Evolutionary conservation across 164 flowering plant species (phyloP).

Genomic region (Vitis rotundifolia): DNA sequence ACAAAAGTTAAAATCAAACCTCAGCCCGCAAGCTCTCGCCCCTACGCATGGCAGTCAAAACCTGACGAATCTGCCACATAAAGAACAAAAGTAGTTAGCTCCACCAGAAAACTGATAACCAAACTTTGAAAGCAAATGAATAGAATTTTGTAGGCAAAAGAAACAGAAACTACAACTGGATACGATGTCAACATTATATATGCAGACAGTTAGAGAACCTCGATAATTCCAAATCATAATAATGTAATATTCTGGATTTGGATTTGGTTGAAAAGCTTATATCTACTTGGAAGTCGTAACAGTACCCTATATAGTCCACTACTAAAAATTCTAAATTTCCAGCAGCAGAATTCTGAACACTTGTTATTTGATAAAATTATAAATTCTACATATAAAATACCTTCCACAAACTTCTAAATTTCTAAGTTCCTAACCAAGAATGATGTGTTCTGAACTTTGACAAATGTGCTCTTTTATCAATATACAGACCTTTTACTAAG

Average conservation of each 20-base stretch:
- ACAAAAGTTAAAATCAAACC: slow-evolving; percentile 34
- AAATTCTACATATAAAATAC: too few species aligned
- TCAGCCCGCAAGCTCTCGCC: slow-evolving; percentile 44
- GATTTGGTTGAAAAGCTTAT: not conserved
- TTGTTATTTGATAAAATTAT: too few species aligned
- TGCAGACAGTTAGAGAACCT: not conserved
- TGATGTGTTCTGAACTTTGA: too few species aligned
- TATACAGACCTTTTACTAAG: too few species aligned
- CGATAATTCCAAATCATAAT: not conserved
- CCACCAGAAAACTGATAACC: not conserved
- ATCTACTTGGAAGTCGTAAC: too few species aligned
- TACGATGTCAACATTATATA: not conserved
- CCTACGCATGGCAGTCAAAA: slow-evolving; percentile 53
- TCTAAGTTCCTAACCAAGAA: too few species aligned
- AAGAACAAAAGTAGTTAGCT: not conserved
- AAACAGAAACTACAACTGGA: not conserved
- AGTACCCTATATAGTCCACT: too few species aligned
- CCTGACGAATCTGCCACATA: slow-evolving; percentile 53
- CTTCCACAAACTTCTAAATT: too few species aligned
- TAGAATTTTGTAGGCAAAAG: not conserved
- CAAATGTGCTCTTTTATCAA: too few species aligned
- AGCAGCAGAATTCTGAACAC: too few species aligned
- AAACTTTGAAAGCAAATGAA: not conserved
- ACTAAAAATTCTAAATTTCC: too few species aligned
- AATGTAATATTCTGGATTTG: not conserved